Evolutionary conservation across 1,139 yeast species (phyloP).

Genomic region (Arxiozyma telluris): DNA sequence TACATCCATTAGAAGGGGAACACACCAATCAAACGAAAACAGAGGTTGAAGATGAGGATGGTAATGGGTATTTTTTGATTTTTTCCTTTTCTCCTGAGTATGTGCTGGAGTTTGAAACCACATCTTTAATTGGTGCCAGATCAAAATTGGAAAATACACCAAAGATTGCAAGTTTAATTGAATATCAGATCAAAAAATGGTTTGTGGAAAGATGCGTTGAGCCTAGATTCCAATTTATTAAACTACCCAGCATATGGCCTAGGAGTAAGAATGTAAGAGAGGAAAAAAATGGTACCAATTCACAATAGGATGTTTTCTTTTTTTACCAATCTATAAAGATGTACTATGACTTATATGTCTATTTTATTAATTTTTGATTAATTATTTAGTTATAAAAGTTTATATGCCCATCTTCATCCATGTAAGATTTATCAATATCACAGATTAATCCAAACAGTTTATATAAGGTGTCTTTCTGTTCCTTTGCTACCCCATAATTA

Average conservation of each 20-base stretch:
- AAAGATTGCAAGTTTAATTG: conserved; percentile 76
- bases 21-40: conserved; percentile 27
- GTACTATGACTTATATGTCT: background rate
- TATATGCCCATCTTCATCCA: conserved; percentile 25
- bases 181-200: conserved; percentile 76
- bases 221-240: conserved; percentile 80
- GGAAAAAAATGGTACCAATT: conserved; percentile 17
- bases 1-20: conserved; percentile 41
- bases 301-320: background rate
- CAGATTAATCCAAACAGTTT: conserved; percentile 23
- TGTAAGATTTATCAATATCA: conserved; percentile 20
- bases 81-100: conserved; percentile 89
- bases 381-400: conserved; percentile 6
- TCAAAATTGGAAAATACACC: conserved; percentile 92
- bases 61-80: conserved; percentile 48
- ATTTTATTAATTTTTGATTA: background rate
- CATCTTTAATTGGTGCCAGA: conserved; percentile 83
- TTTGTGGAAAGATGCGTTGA: conserved; percentile 88
- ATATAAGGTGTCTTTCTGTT: conserved; percentile 22
- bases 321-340: background rate
- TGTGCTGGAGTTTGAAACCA: conserved; percentile 74
- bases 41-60: conserved; percentile 21
- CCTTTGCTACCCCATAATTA: conserved; percentile 23
- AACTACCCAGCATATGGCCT: conserved; percentile 87
- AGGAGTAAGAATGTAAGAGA: conserved; percentile 62